These are phyloP conservation scores for Ramaria rubella DNA, from an alignment of 768 basidiomycete genomes.

Conservation along the genomic window DNA sequence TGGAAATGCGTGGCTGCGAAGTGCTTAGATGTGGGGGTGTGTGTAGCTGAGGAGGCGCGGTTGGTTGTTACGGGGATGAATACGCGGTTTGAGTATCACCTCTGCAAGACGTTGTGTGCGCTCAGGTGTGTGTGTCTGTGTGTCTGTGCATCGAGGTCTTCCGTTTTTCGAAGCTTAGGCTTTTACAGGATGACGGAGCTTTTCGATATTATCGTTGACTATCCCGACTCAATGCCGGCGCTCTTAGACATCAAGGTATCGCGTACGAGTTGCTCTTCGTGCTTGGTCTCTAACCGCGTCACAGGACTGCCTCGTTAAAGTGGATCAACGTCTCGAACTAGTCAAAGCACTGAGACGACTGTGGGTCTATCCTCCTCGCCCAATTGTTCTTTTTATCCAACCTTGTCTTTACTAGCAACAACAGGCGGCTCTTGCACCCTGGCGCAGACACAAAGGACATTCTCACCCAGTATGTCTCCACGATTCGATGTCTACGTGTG, in stretches of 20 bases:
- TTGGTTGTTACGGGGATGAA: constrained; percentile 70
- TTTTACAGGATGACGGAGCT: constrained; percentile 67
- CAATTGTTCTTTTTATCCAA: neutral
- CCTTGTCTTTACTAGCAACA: constrained; percentile 48
- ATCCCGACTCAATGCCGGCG: constrained; percentile 79
- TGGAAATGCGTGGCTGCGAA: neutral
- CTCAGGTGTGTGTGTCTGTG: constrained; percentile 46
- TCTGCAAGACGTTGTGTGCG: constrained; percentile 87
- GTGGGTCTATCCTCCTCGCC: constrained; percentile 37
- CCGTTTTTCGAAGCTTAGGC: neutral
- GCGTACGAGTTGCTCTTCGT: neutral
- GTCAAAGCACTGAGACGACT: constrained; percentile 73
- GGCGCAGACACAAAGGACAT: constrained; percentile 94
- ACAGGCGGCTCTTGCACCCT: constrained; percentile 85
- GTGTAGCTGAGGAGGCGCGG: constrained; percentile 61
- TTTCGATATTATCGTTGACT: constrained; percentile 95
- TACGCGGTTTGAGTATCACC: constrained; percentile 83
- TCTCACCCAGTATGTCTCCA: constrained; percentile 82
- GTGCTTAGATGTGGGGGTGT: constrained; percentile 10
- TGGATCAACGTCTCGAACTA: constrained; percentile 71
- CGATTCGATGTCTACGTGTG: constrained; percentile 84
- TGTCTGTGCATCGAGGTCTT: neutral
- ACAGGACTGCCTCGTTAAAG: constrained; percentile 73
- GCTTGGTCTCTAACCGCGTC: neutral
- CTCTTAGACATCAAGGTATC: constrained; percentile 78